Evolutionary conservation across 768 basidiomycete genomes (phyloP).

Genomic region (Hydnomerulius pinastri): DNA sequence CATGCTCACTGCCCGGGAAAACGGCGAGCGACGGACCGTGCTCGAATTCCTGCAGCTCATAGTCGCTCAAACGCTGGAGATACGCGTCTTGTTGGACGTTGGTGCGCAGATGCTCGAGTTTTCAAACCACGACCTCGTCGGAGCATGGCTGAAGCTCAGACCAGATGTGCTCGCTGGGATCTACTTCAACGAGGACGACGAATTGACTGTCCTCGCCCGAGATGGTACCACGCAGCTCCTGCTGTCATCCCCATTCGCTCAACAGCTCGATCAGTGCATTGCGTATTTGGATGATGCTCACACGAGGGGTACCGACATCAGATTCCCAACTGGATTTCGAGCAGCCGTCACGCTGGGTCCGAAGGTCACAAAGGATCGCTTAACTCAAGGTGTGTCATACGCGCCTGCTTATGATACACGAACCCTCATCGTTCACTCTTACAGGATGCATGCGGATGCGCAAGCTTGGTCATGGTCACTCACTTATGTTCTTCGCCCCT

Average conservation of each 20-base stretch:
- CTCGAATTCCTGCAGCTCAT: slow-evolving; percentile 30
- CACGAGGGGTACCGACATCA: slow-evolving; percentile 43
- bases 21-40: slow-evolving; percentile 18
- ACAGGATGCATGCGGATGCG: slow-evolving; percentile 58
- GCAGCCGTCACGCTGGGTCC: slow-evolving; percentile 42
- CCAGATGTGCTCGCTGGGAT: slow-evolving; percentile 26
- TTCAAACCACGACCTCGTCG: slow-evolving; percentile 42
- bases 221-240: slow-evolving; percentile 32
- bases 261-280: slow-evolving; percentile 38
- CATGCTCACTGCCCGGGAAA: slow-evolving; percentile 8
- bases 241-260: slow-evolving; percentile 33
- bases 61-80: slow-evolving; percentile 35
- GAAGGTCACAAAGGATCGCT: slow-evolving; percentile 38
- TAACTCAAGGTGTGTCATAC: slow-evolving; percentile 32
- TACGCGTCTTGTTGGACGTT: slow-evolving; percentile 54
- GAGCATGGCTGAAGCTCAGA: slow-evolving; percentile 39
- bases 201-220: slow-evolving; percentile 32
- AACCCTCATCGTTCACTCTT: not conserved
- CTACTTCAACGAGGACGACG: slow-evolving; percentile 35
- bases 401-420: not conserved
- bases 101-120: slow-evolving; percentile 60
- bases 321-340: slow-evolving; percentile 33
- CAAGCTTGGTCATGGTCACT: slow-evolving; percentile 47
- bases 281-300: slow-evolving; percentile 43
- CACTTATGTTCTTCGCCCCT: slow-evolving; percentile 49